phyloP scores from a whole-genome alignment of 257 asterid genomes.

The Solanum etuberosum region DNA sequence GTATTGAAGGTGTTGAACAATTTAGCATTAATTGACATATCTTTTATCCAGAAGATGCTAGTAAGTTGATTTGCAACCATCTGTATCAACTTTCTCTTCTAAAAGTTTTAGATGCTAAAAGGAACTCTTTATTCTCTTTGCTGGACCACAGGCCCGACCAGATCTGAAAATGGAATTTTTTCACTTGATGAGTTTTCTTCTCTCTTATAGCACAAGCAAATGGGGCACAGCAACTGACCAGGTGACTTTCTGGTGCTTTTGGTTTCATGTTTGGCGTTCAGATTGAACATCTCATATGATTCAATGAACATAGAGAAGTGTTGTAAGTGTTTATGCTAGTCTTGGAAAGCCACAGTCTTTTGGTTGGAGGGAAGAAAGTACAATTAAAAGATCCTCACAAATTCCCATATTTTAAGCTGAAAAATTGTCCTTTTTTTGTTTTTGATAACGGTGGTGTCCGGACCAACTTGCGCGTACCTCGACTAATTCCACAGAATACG shows the following conservation, averaged over 20 bases:
- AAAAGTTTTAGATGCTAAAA: neutral
- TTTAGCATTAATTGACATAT: constrained; percentile 76
- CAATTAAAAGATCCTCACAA: neutral
- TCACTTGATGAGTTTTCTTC: constrained; percentile 92
- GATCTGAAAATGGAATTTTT: constrained; percentile 97
- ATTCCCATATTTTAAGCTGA: neutral
- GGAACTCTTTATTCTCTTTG: neutral
- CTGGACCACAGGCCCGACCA: constrained; percentile 67
- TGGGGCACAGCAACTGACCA: constrained; percentile 82
- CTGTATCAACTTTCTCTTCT: neutral
- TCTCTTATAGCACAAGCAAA: constrained; percentile 83
- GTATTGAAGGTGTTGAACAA: constrained; percentile 94
- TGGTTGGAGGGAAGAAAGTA: neutral
- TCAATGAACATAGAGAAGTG: neutral
- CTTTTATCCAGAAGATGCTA: constrained; percentile 87
- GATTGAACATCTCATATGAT: neutral
- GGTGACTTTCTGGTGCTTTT: constrained; percentile 29
- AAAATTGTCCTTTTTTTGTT: neutral
- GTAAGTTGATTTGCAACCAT: constrained; percentile 27
- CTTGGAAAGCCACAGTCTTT: neutral
- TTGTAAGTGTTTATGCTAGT: neutral
- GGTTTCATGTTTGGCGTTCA: neutral
- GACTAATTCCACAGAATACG: neutral
- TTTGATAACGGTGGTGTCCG: neutral
- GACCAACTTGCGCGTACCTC: neutral